Base-by-base conservation (phyloP, 1,139 yeast genomes). In the Scheffersomyces parashehatae region DNA sequence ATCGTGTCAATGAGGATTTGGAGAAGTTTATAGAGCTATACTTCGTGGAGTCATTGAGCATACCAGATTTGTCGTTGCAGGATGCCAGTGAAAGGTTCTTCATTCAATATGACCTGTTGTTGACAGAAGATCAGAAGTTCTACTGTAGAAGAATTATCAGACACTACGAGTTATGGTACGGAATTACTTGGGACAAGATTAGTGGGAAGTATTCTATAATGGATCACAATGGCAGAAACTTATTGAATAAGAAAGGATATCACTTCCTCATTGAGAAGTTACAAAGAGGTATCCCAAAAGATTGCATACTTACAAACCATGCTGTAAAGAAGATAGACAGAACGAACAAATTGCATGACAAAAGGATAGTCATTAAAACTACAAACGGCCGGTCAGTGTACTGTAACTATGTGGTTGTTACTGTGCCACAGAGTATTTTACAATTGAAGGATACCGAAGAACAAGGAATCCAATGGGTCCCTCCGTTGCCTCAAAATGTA, bases 121-220 rank as follows among this genome's bases (percentile, higher is more conserved):
- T 87, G 33, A 74, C 83, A 0, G 62, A 63, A 12, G 74, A 68
- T 3, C 93, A 87, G 57, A 70, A 70, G 28, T 58, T 60, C 32
- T 70, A 73, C 47, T 74, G 82, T 14, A 75, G 79, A 2, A 79
- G 81, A 48, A 59, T 76, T 48, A 63, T 79, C 31, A 66, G 95
- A 50, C 73, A 73, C 47, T 59, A 80, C 44, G 96, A 89, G 59
- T 66, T 85, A 31, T 88, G 95, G 93, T 87, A 82, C 58, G 97
- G 95, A 0, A 68, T 84, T 26, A 73, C 84, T 24, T 82, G 89
- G 81, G 79, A 78, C 34, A 58, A 64, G 29, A 73, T 85, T 53
- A 85, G 95, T 56, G 84, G 86, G 4, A 83, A 83, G 54, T 84
- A 79, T 54, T 75, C 88, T 1, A 64, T 76, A 11, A 75, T 83